These are phyloP conservation scores for Camillea tinctor DNA, from an alignment of 2,329 filamentous ascomycete genomes.

Conservation along the genomic window DNA sequence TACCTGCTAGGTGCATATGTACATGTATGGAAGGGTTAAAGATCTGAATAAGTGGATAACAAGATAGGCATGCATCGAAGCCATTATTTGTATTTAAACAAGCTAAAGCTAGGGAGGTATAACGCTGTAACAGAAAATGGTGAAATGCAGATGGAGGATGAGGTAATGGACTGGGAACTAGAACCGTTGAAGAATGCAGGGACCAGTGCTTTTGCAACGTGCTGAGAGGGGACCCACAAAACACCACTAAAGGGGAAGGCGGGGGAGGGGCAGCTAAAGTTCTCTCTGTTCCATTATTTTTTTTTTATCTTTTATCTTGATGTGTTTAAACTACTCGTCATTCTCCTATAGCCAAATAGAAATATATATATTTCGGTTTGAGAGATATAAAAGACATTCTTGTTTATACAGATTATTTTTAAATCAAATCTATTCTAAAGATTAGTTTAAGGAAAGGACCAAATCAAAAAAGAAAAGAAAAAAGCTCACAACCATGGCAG, in stretches of 20 bases:
- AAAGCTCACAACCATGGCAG: conserved; percentile 40
- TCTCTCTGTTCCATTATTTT: background rate
- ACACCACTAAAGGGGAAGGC: conserved; percentile 11
- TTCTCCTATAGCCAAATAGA: background rate
- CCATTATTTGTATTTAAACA: too few species aligned
- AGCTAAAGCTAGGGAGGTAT: too few species aligned
- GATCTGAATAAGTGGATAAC: too few species aligned
- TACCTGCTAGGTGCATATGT: too few species aligned
- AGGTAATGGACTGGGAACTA: background rate
- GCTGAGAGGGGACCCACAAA: conserved; percentile 8
- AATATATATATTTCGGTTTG: background rate
- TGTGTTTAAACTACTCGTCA: too few species aligned
- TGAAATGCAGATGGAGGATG: background rate
- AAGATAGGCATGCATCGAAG: too few species aligned
- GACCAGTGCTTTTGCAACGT: background rate
- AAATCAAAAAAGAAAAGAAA: background rate
- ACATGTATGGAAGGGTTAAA: too few species aligned
- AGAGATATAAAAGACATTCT: too few species aligned
- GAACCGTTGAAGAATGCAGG: conserved; percentile 1
- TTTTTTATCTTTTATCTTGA: background rate
- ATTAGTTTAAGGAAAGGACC: too few species aligned
- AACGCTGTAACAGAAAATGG: background rate
- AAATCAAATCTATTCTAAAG: too few species aligned
- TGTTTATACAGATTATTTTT: background rate
- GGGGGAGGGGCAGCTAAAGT: conserved; percentile 12